Percentiles rank a stretch among this genome's conserved stretches.
Conservation (phyloP, 768 basidiomycete genomes). For the Termitomyces heimii region DNA sequence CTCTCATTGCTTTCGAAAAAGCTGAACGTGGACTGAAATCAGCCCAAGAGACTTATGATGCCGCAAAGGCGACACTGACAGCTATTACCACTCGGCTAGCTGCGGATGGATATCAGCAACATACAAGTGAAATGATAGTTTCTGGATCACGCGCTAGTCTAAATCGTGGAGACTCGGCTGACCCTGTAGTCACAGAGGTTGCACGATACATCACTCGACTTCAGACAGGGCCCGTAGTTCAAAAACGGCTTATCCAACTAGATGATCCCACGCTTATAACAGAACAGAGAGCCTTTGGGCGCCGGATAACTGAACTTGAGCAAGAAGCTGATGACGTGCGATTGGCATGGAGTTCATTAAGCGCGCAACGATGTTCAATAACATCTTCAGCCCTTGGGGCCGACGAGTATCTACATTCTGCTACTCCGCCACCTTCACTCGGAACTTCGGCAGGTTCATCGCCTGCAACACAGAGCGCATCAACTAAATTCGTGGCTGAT, state of each 20-base stretch:
- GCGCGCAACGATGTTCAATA: neutral
- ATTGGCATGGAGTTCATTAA: conserved; percentile 2
- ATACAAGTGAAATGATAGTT: neutral
- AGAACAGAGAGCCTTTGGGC: neutral
- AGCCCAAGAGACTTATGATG: conserved; percentile 5
- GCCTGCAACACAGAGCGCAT: neutral
- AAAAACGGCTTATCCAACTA: neutral
- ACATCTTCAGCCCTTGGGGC: neutral
- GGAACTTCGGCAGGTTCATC: neutral
- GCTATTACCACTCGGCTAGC: neutral
- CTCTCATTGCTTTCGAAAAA: conserved; percentile 2
- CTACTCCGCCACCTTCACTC: neutral
- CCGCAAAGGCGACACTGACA: conserved; percentile 3
- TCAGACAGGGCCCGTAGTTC: neutral
- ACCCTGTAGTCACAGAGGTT: neutral
- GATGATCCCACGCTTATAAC: neutral
- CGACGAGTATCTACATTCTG: neutral
- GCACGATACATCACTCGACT: neutral
- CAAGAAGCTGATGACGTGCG: conserved; percentile 4
- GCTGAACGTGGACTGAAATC: neutral
- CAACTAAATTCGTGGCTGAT: neutral
- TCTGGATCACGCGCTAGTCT: neutral
- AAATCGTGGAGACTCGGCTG: neutral
- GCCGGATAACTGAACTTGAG: conserved; percentile 2
- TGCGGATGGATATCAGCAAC: neutral